Conservation (phyloP, 129 eudicot genomes). For the Arctium minus region DNA sequence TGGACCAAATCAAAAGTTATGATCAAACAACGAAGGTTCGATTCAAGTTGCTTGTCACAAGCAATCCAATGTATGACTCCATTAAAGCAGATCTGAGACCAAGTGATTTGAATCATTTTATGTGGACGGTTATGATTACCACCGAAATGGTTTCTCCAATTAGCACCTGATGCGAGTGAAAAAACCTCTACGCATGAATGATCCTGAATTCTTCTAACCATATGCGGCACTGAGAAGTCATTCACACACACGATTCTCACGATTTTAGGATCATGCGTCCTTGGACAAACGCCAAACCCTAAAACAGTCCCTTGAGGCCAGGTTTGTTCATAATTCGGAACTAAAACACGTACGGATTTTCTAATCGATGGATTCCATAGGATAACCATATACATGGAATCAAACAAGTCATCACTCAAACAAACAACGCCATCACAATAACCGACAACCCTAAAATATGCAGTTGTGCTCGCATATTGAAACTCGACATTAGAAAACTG, state of each 20-base stretch:
- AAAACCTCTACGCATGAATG: constrained; percentile 36
- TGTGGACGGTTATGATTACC: neutral
- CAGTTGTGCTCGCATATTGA: constrained; percentile 29
- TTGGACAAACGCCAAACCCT: constrained; percentile 52
- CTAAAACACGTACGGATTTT: constrained; percentile 11
- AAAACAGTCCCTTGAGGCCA: constrained; percentile 34
- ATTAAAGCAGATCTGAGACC: constrained; percentile 49
- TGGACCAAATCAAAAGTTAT: constrained; percentile 33
- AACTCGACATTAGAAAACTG: constrained; percentile 19
- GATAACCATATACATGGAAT: constrained; percentile 13
- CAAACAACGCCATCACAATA: constrained; percentile 47
- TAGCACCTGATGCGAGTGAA: constrained; percentile 22
- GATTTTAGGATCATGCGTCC: constrained; percentile 37
- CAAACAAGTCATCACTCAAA: constrained; percentile 47
- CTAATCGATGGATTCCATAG: constrained; percentile 58
- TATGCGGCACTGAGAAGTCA: neutral
- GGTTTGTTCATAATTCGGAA: constrained; percentile 14
- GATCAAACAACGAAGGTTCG: constrained; percentile 24
- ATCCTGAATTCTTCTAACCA: neutral
- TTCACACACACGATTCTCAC: constrained; percentile 39
- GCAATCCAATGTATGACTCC: constrained; percentile 60
- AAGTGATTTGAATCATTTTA: constrained; percentile 21
- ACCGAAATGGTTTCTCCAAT: constrained; percentile 34
- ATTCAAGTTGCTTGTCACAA: constrained; percentile 12
- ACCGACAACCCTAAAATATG: constrained; percentile 51